Evolutionary conservation across 1,139 yeast genomes (phyloP).

Genomic region (Keqinozyma sinolaborantium): DNA sequence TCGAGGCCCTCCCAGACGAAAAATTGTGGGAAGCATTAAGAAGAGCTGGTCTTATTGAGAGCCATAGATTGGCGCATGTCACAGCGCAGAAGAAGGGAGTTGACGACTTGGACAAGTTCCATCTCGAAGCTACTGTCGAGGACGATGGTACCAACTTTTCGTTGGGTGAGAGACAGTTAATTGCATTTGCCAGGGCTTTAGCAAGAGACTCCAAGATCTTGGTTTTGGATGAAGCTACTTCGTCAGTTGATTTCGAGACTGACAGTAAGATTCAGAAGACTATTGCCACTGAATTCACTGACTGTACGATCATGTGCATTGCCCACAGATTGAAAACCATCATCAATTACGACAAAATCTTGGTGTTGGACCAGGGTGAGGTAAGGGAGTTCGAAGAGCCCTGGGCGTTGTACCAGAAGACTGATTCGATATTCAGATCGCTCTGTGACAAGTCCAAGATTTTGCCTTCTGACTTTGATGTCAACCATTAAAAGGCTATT

Average conservation of each 20-base stretch:
- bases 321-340: constrained; percentile 77
- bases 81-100: constrained; percentile 8
- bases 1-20: constrained; percentile 33
- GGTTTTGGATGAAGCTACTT: constrained; percentile 79
- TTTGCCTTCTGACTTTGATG: constrained; percentile 8
- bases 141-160: constrained; percentile 77
- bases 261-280: constrained; percentile 68
- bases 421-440: constrained; percentile 32
- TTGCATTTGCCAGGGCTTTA: constrained; percentile 74
- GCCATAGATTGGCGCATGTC: constrained; percentile 18
- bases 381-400: constrained; percentile 61
- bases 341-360: constrained; percentile 57
- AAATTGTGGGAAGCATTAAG: constrained; percentile 42
- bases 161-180: constrained; percentile 71
- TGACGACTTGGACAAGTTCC: constrained; percentile 51
- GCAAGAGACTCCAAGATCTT: constrained; percentile 66
- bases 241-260: constrained; percentile 77
- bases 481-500: no score
- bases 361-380: constrained; percentile 65
- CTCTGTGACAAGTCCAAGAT: constrained; percentile 35
- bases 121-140: constrained; percentile 61
- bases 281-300: constrained; percentile 54
- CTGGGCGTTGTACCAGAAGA: constrained; percentile 7
- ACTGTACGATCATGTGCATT: constrained; percentile 72
- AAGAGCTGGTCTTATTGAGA: constrained; percentile 41